Percentiles rank a stretch among this genome's conserved stretches.
Conservation (phyloP, 257 asterid genomes). For the Petunia secreta region DNA sequence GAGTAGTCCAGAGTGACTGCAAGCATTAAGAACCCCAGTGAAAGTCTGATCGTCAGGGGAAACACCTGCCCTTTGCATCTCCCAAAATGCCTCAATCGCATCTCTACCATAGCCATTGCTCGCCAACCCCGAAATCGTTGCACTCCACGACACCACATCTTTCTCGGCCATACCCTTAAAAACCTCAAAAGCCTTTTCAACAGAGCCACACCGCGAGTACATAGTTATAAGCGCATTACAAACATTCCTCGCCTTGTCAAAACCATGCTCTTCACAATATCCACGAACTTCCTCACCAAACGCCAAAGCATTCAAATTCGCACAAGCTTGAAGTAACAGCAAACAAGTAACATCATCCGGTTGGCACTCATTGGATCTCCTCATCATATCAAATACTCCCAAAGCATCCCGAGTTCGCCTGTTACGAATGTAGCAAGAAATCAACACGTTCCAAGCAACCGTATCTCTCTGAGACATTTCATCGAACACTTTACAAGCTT, state of each 20-base stretch:
- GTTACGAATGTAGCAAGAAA: conserved; percentile 57
- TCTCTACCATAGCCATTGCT: conserved; percentile 74
- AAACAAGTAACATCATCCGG: conserved; percentile 83
- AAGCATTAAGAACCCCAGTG: conserved; percentile 72
- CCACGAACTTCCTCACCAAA: conserved; percentile 67
- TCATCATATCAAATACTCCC: conserved; percentile 64
- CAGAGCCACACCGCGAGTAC: conserved; percentile 78
- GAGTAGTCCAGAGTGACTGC: conserved; percentile 80
- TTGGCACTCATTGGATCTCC: conserved; percentile 39
- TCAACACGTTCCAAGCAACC: conserved; percentile 76
- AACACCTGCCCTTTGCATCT: conserved; percentile 64
- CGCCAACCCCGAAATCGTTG: conserved; percentile 82
- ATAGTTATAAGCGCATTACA: conserved; percentile 69
- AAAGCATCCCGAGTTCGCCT: conserved; percentile 61
- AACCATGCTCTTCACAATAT: conserved; percentile 46
- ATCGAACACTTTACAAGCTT: conserved; percentile 68
- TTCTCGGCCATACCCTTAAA: conserved; percentile 44
- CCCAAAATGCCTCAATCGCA: conserved; percentile 69
- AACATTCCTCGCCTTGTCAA: conserved; percentile 42
- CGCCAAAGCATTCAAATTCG: conserved; percentile 63
- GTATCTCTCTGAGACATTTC: conserved; percentile 68
- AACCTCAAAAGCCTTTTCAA: conserved; percentile 66
- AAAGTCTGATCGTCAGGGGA: conserved; percentile 69
- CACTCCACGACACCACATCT: conserved; percentile 76
- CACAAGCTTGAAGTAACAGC: conserved; percentile 72